A percentile compares a stretch with the other conserved stretches of the same genome.
These are phyloP conservation scores for Boechera divaricarpa DNA, from an alignment of 345 rosid genomes.

Conservation along the genomic window DNA sequence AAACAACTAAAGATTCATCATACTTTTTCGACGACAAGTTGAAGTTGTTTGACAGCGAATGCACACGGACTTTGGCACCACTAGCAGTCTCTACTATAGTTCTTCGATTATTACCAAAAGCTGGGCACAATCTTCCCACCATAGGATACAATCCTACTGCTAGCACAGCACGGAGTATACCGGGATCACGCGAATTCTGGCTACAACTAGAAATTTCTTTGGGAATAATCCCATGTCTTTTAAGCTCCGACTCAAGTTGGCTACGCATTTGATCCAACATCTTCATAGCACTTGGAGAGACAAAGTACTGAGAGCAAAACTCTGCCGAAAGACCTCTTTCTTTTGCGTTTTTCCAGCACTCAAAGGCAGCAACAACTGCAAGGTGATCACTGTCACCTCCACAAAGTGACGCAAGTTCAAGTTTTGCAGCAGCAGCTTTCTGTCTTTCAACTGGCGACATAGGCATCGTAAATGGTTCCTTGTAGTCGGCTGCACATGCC, in stretches of 20 bases:
- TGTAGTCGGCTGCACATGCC: slow-evolving; percentile 93
- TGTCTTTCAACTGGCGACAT: slow-evolving; percentile 73
- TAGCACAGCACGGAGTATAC: slow-evolving; percentile 83
- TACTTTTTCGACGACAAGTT: slow-evolving; percentile 51
- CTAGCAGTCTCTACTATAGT: slow-evolving; percentile 65
- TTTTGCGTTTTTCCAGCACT: slow-evolving; percentile 88
- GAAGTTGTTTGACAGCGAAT: slow-evolving; percentile 68
- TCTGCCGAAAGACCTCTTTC: slow-evolving; percentile 58
- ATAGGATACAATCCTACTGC: slow-evolving; percentile 89
- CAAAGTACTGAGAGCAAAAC: slow-evolving; percentile 80
- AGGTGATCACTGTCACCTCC: slow-evolving; percentile 92
- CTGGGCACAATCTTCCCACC: slow-evolving; percentile 70
- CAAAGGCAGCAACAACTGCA: slow-evolving; percentile 89
- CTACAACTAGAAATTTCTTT: slow-evolving; percentile 62
- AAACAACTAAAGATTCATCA: slow-evolving; percentile 61
- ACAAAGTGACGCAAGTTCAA: slow-evolving; percentile 81
- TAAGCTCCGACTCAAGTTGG: slow-evolving; percentile 77
- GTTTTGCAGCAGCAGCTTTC: slow-evolving; percentile 72
- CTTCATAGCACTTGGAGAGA: slow-evolving; percentile 72
- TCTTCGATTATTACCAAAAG: slow-evolving; percentile 55
- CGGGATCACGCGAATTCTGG: slow-evolving; percentile 69
- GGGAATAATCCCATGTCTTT: slow-evolving; percentile 67
- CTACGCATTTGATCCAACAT: slow-evolving; percentile 87
- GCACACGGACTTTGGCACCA: slow-evolving; percentile 77
- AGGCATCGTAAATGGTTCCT: slow-evolving; percentile 86